Evolutionary conservation across 148 eudicot species (phyloP).

Genomic region (Cornus suecica): DNA sequence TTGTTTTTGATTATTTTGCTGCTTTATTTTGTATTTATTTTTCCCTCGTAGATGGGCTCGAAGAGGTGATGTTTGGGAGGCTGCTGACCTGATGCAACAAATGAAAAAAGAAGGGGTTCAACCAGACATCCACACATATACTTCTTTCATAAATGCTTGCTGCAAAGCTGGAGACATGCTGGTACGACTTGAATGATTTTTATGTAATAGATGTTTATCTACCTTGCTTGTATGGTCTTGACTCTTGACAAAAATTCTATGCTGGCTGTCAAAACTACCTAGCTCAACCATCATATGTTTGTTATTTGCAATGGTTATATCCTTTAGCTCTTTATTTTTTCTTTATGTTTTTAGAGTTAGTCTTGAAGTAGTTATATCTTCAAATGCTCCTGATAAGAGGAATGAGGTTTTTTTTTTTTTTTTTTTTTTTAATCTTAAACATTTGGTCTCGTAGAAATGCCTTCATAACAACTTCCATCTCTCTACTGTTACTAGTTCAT

Average conservation of each 20-base stretch:
- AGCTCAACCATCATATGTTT: background rate
- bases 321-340: background rate
- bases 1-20: slow-evolving; percentile 4
- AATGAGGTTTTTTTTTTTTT: no score
- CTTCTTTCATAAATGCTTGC: slow-evolving; percentile 91
- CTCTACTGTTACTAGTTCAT: background rate
- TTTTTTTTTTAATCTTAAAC: no score
- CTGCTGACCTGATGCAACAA: slow-evolving; percentile 93
- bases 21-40: slow-evolving; percentile 1
- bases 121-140: slow-evolving; percentile 94
- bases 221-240: no score
- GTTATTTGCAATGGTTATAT: background rate
- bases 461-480: background rate
- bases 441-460: background rate
- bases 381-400: background rate
- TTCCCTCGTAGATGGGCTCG: slow-evolving; percentile 83
- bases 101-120: slow-evolving; percentile 86
- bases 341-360: background rate
- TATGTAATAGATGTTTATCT: background rate
- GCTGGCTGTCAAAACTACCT: no score
- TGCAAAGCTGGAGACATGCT: slow-evolving; percentile 99
- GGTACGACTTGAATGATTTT: slow-evolving; percentile 39
- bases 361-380: background rate
- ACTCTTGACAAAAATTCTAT: no score
- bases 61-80: slow-evolving; percentile 99